Evolutionary conservation across 1,284 basidiomycete genomes (phyloP).

Genomic region (Ceratorhiza oryzae-sativae): DNA sequence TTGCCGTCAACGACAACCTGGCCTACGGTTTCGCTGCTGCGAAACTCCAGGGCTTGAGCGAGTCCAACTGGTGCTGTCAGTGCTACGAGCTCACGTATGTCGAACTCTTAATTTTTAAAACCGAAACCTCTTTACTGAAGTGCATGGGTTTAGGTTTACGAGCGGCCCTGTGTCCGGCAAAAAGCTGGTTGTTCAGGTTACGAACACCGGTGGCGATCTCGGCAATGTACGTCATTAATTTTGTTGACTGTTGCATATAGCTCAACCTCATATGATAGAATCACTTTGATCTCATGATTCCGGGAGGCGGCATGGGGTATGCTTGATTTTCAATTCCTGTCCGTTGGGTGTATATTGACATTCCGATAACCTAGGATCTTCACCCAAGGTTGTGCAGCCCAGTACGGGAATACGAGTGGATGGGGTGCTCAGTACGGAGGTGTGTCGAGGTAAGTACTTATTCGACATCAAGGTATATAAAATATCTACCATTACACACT

Average conservation of each 20-base stretch:
- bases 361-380: constrained; percentile 18
- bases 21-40: constrained; percentile 44
- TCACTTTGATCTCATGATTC: constrained; percentile 44
- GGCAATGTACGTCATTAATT: constrained; percentile 26
- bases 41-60: constrained; percentile 40
- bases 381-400: constrained; percentile 39
- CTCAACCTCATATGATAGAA: constrained; percentile 12
- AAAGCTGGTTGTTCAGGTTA: constrained; percentile 42
- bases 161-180: constrained; percentile 42
- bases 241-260: no score
- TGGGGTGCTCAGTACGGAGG: constrained; percentile 42
- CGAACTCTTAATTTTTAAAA: not conserved
- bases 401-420: constrained; percentile 42
- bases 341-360: no score
- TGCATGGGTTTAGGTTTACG: constrained; percentile 40
- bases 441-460: constrained; percentile 39
- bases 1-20: constrained; percentile 41
- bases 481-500: not conserved
- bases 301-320: constrained; percentile 43
- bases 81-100: constrained; percentile 43
- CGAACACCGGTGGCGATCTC: constrained; percentile 44
- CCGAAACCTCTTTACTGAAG: not conserved
- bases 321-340: no score
- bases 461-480: not conserved
- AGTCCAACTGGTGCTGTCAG: constrained; percentile 43